Percentiles rank a stretch among this genome's conserved stretches.
phyloP scores from a whole-genome alignment of 306 rosid species.

The Lathyrus sativus region DNA sequence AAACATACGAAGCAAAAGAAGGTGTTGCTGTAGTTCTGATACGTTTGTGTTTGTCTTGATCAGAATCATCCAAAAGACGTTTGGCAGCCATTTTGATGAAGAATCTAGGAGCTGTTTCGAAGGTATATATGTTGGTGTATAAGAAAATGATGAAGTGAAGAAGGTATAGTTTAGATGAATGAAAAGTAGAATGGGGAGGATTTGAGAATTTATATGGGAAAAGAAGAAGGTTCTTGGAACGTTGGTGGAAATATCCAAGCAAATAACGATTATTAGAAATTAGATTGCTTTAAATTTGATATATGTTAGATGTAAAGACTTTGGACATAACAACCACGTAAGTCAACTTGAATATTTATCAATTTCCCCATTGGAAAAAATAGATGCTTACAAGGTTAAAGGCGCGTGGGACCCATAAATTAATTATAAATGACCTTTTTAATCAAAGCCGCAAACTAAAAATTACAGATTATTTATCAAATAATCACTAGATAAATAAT shows the following conservation, averaged over 20 bases:
- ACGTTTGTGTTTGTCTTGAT: constrained; percentile 50
- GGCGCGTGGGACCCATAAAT: not conserved
- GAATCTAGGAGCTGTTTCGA: not conserved
- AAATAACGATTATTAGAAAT: constrained; percentile 27
- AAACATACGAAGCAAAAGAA: constrained; percentile 81
- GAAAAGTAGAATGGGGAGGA: not conserved
- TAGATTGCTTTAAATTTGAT: constrained; percentile 23
- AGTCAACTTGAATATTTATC: constrained; percentile 51
- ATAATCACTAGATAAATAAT: too few relatives aligned
- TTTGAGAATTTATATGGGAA: not conserved
- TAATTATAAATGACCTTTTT: not conserved
- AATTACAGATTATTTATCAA: not conserved
- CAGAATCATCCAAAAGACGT: constrained; percentile 51
- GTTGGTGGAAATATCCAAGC: constrained; percentile 60
- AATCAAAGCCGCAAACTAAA: not conserved
- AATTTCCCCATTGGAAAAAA: not conserved
- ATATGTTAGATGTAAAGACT: constrained; percentile 43
- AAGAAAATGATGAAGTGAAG: constrained; percentile 24
- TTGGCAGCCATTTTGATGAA: constrained; percentile 62
- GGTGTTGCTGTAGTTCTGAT: constrained; percentile 47
- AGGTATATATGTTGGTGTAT: not conserved
- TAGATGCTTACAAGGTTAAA: not conserved
- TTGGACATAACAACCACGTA: constrained; percentile 50
- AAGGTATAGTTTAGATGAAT: not conserved
- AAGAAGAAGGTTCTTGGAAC: constrained; percentile 64